Base-by-base conservation (phyloP, 305 asterid species). In the Rubia balearica region DNA sequence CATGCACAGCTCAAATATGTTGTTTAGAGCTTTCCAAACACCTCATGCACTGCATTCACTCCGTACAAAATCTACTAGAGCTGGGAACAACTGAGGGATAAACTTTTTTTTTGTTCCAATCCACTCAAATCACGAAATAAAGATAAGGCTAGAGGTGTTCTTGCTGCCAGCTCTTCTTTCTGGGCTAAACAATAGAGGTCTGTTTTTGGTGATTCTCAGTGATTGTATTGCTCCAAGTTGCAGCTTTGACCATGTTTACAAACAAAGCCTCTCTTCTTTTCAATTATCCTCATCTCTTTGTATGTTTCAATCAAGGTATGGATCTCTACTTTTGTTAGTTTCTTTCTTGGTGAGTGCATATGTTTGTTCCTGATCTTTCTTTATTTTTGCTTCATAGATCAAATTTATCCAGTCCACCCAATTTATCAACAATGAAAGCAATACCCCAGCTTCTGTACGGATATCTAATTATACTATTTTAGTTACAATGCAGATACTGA, bases 131-230 rank as follows among this genome's bases (percentile, higher is more conserved):
- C 81, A 77, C 79, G 84, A 89, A 95, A 74, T 65, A 85, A 96
- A 13, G 85, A 74, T 17, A 88, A 74, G 65, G 87, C 89, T 78
- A 86, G 46, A 48, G 97, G 91, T 16, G 95, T 88, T 53, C 97
- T 88, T 4, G 98, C 95, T 40, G 92, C 96, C 88, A 91, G 68
- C 75, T 95, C 99, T 83, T 91, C 97, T 83, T 90, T 95, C 92
- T 87, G 89, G 69, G 96, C 96, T 2, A 97, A 82, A 71, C 99
- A 86, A 62, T 72, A 62, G 55, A 56, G 13, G 79, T 84, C 77
- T 30, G 33, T 30, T 30, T 30, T 30, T 30, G 33, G 33, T 30
- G 33, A 30, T 30, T 30, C 33, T 30, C 3, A 30, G 33, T 30
- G 33, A 30, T 30, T 30, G 33, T 30, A 30, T 30, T 30, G 33